Evolutionary conservation across 176 grass and related monocot species (phyloP).

Genomic region (Bonia amplexicaulis): DNA sequence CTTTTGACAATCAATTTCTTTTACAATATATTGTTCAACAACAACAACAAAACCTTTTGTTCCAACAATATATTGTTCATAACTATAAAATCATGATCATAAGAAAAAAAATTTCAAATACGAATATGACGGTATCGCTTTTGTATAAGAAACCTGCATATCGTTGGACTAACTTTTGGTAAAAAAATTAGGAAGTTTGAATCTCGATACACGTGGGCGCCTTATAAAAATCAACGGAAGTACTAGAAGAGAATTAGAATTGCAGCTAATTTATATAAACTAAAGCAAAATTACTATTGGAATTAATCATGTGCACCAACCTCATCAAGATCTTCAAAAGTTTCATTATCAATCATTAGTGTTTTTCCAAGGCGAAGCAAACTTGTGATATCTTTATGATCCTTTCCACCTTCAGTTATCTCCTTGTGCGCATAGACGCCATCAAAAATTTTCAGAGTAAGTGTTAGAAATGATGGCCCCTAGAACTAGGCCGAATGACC

Average conservation of each 20-base stretch:
- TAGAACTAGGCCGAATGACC: conserved; percentile 82
- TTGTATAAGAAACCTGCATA: too few species aligned
- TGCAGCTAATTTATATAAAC: not conserved
- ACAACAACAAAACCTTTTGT: too few species aligned
- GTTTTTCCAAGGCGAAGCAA: conserved; percentile 94
- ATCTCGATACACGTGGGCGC: too few species aligned
- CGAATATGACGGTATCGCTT: too few species aligned
- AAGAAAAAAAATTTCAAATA: too few species aligned
- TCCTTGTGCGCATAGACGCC: conserved; percentile 90
- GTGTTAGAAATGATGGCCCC: conserved; percentile 75
- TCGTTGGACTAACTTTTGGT: too few species aligned
- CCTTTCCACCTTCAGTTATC: conserved; percentile 89
- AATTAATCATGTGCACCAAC: conserved; percentile 35
- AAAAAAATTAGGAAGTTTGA: too few species aligned
- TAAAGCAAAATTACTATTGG: not conserved
- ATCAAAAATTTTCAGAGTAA: conserved; percentile 91
- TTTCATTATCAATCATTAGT: conserved; percentile 78
- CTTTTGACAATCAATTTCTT: too few species aligned
- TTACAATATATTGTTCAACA: too few species aligned
- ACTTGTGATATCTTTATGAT: conserved; percentile 94
- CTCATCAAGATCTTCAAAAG: conserved; percentile 99
- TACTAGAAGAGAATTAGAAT: not conserved
- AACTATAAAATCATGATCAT: too few species aligned
- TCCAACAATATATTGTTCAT: too few species aligned
- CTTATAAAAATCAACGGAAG: too few species aligned